Base-by-base conservation (phyloP, 108 stramenopile genomes). In the Nannochloropsis gaditana region DNA sequence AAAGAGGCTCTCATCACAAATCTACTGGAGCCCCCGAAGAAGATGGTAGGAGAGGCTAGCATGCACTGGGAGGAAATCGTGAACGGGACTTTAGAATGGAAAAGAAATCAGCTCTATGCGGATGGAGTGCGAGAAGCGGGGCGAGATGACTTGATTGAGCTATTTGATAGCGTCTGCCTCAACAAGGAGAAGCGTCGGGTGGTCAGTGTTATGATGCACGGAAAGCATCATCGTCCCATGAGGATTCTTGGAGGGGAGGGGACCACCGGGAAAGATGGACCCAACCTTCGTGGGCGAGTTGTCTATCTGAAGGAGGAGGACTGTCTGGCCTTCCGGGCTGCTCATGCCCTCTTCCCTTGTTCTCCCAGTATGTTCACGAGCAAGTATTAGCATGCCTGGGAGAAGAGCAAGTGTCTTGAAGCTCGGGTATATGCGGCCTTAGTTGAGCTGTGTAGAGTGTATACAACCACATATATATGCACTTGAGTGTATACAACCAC, bases 21-120 rank as follows among this genome's bases (percentile, higher is more conserved):
- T 15, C 83, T 79, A 45, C 44, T 87, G 2, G 86, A 87, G 80
- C 82, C 86, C 5, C 86, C 83, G 10, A 87, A 84, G 80, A 87
- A 73, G 79, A 44, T 83, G 43, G 83, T 79, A 43, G 84, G 41
- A 17, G 83, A 87, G 83, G 83, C 79, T 41, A 44, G 82, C 43
- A 44, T 21, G 41, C 79, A 83, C 8, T 83, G 15, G 17, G 59
- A 44, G 79, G 86, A 87, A 80, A 83, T 86, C 11, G n/a, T 21
- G 41, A 84, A 41, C 11, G 19, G 19, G n/a, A 73, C 59, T 15
- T n/a, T 15, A 8, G 59, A 73, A n/a, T 73, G 59, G 59, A 73
- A 8, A 73, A 4, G 59, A n/a, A 73, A 73, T 73, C 15, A n/a
- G 59, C 59, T 73, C 19, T 73, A 73, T 73, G 59, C n/a, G n/a